Percentiles rank a stretch among this genome's conserved stretches.
These are phyloP conservation scores for Boletellus emodensis DNA, from an alignment of 768 basidiomycete genomes.

Conservation along the genomic window DNA sequence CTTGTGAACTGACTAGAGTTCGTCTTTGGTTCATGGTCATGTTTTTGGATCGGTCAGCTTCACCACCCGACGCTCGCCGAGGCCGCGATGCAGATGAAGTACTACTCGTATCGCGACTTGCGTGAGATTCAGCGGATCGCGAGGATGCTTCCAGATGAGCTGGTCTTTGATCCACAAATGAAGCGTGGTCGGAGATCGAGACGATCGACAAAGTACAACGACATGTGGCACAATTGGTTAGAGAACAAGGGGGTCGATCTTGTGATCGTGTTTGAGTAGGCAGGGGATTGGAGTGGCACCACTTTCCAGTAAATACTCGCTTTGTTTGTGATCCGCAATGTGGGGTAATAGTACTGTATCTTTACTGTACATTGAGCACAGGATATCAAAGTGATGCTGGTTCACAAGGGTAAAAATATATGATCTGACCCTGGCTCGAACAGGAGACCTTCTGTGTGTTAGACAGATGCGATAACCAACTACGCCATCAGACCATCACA, in stretches of 20 bases:
- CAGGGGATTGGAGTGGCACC: too few relatives aligned
- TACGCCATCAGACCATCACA: slow-evolving; percentile 53
- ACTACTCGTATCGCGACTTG: slow-evolving; percentile 36
- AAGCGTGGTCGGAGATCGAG: slow-evolving; percentile 2
- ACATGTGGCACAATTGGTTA: slow-evolving; percentile 40
- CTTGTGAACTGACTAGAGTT: background rate
- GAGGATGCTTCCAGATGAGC: slow-evolving; percentile 35
- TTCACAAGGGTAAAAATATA: background rate
- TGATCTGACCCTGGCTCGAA: slow-evolving; percentile 22
- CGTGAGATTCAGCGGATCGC: slow-evolving; percentile 41
- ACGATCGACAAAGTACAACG: slow-evolving; percentile 28
- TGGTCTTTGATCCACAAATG: slow-evolving; percentile 26
- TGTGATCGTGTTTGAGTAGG: slow-evolving; percentile 33
- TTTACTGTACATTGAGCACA: too few relatives aligned
- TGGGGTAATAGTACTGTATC: too few relatives aligned
- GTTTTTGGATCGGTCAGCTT: slow-evolving; percentile 17
- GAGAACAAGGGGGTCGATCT: slow-evolving; percentile 32
- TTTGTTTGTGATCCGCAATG: background rate
- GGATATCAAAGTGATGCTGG: too few relatives aligned
- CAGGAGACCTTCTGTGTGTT: slow-evolving; percentile 49
- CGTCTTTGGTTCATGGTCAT: background rate
- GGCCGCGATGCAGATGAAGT: slow-evolving; percentile 32
- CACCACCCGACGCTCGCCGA: slow-evolving; percentile 33
- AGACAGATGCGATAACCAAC: slow-evolving; percentile 84
- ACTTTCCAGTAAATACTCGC: too few relatives aligned